These are phyloP conservation scores for Ophidiomyces ophidiicola DNA, from an alignment of 2,329 filamentous ascomycete genomes.

Conservation along the genomic window DNA sequence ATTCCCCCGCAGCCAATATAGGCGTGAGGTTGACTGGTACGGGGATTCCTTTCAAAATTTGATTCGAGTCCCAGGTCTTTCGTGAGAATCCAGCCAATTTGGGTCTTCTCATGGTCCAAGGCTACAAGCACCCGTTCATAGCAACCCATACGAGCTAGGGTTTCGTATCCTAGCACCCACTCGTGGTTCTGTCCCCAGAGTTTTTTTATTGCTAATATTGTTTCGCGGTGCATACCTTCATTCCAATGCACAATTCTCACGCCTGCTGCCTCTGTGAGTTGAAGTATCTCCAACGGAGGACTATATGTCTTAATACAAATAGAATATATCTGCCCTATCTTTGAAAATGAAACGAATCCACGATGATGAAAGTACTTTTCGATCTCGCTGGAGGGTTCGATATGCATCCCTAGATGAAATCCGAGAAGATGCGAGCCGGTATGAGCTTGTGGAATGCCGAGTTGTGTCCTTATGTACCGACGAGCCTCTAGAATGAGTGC, in stretches of 20 bases:
- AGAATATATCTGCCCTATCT: too few species aligned
- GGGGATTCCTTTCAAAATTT: slow-evolving; percentile 23
- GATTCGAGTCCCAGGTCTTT: slow-evolving; percentile 25
- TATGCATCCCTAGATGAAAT: slow-evolving; percentile 37
- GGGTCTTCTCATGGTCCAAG: slow-evolving; percentile 27
- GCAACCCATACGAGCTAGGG: slow-evolving; percentile 25
- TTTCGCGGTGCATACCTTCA: slow-evolving; percentile 13
- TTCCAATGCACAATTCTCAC: slow-evolving; percentile 14
- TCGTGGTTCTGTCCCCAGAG: slow-evolving; percentile 21
- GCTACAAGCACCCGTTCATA: slow-evolving; percentile 34
- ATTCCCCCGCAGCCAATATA: slow-evolving; percentile 37
- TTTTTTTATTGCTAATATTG: slow-evolving; percentile 13
- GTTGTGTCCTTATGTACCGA: slow-evolving; percentile 5
- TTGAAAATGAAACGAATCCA: slow-evolving; percentile 28
- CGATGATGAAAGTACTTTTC: slow-evolving; percentile 34
- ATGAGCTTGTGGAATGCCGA: too few species aligned
- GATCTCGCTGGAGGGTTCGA: slow-evolving; percentile 25
- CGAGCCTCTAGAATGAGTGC: slow-evolving; percentile 12
- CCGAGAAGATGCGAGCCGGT: slow-evolving; percentile 31
- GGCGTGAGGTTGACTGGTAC: slow-evolving; percentile 32
- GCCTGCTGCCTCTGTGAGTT: slow-evolving; percentile 20
- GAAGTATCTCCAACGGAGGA: slow-evolving; percentile 26
- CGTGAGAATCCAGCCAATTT: slow-evolving; percentile 39
- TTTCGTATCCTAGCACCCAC: slow-evolving; percentile 33
- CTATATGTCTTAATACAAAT: slow-evolving; percentile 25